Base-by-base conservation (phyloP, 2,329 filamentous ascomycete species). In the Aspergillus persii region DNA sequence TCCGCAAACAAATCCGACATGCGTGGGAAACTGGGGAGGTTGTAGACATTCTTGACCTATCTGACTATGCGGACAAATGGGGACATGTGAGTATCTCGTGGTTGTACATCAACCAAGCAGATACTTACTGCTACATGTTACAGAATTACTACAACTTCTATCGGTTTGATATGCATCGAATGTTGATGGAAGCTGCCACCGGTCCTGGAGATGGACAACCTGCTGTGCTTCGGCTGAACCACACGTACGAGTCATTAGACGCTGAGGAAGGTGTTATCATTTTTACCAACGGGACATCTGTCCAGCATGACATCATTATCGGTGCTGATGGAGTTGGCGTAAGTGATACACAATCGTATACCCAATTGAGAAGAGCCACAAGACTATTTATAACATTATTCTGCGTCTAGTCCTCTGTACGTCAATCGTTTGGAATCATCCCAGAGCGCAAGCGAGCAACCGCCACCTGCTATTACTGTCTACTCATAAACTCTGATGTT, bases 371-470 rank as follows among this genome's bases (percentile, higher is more conserved):
- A n/a, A n/a, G n/a, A n/a, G n/a, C n/a, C n/a, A n/a, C n/a, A n/a
- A n/a, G n/a, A n/a, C n/a, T n/a, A n/a, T n/a, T n/a, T n/a, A n/a
- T n/a, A n/a, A n/a, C n/a, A n/a, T n/a, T n/a, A n/a, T n/a, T n/a
- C n/a, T n/a, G n/a, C n/a, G n/a, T n/a, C n/a, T n/a, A 69, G 68
- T 68, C 66, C 8, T 46, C 58, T 8, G 60, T 59, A 31, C 57
- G 70, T n/a, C 50, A 60, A 8, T 44, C 65, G 1, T 61, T 67
- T 12, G 70, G 69, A 1, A 70, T 78, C 5, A 68, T 66, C 4
- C 74, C 75, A 9, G 62, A 73, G 27, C 68, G 71, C 39, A 63
- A 66, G 18, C 69, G 70, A 60, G 74, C 73, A 2, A 75, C 72
- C 2, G 77, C 76, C 2, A 74, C 71, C 61, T 78, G 75, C 61